Evolutionary conservation across 805 yeast species (phyloP).

Genomic region (Tanozyma kutaoensis): DNA sequence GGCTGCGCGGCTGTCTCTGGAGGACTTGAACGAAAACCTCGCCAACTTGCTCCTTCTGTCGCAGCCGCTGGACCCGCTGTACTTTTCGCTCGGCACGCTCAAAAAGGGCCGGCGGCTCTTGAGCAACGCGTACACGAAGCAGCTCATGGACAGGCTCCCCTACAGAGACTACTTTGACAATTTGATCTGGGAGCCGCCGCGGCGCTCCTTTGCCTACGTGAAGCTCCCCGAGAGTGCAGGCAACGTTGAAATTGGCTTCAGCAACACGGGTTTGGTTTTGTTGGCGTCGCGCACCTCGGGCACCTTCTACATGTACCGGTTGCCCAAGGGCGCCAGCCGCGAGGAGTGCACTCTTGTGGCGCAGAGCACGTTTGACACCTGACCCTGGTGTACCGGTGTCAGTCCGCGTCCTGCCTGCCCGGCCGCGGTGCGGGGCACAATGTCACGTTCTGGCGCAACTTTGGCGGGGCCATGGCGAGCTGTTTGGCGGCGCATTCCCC

Average conservation of each 20-base stretch:
- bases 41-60: slow-evolving; percentile 21
- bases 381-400: too few species aligned
- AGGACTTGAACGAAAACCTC: slow-evolving; percentile 28
- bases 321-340: slow-evolving; percentile 16
- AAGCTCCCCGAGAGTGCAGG: slow-evolving; percentile 16
- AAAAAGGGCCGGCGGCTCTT: slow-evolving; percentile 15
- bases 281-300: slow-evolving; percentile 26
- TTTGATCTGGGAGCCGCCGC: slow-evolving; percentile 28
- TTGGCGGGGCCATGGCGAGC: too few species aligned
- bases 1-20: slow-evolving; percentile 13
- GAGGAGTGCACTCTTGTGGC: slow-evolving; percentile 18
- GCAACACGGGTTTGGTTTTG: slow-evolving; percentile 15
- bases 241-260: slow-evolving; percentile 25
- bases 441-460: too few species aligned
- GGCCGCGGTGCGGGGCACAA: too few species aligned
- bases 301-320: slow-evolving; percentile 21
- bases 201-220: slow-evolving; percentile 27
- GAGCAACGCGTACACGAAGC: slow-evolving; percentile 23
- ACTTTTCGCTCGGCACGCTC: slow-evolving; percentile 9
- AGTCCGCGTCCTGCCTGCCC: too few species aligned
- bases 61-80: slow-evolving; percentile 4
- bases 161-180: slow-evolving; percentile 27
- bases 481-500: too few species aligned
- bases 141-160: slow-evolving; percentile 24
- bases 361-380: slow-evolving; percentile 12